phyloP scores from a whole-genome alignment of 306 rosid species.

The Betula pendula region DNA sequence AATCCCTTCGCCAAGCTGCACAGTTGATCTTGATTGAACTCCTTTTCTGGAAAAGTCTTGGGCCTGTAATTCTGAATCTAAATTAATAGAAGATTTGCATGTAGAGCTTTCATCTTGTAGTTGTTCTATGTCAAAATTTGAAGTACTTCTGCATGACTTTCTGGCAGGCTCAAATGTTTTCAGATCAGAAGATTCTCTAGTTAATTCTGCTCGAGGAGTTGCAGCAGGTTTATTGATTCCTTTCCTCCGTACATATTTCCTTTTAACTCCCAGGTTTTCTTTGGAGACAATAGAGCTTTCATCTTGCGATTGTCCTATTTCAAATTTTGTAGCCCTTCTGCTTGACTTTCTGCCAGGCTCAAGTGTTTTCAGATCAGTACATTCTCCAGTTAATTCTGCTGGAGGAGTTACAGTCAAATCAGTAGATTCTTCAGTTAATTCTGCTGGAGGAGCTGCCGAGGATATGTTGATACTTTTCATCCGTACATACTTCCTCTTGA shows the following conservation, averaged over 20 bases:
- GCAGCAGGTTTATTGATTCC: slow-evolving; percentile 27
- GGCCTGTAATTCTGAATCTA: slow-evolving; percentile 25
- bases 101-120: slow-evolving; percentile 37
- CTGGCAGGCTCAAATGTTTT: slow-evolving; percentile 13
- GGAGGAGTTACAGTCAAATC: slow-evolving; percentile 19
- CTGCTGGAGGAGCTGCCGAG: too few relatives aligned
- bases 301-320: slow-evolving; percentile 36
- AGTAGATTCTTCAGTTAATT: too few relatives aligned
- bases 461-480: too few relatives aligned
- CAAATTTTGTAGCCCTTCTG: slow-evolving; percentile 58
- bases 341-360: slow-evolving; percentile 36
- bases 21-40: slow-evolving; percentile 24
- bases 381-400: slow-evolving; percentile 25
- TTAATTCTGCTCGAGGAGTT: slow-evolving; percentile 33
- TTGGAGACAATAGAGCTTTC: slow-evolving; percentile 32
- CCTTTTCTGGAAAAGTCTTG: not conserved
- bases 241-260: slow-evolving; percentile 51
- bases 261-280: slow-evolving; percentile 31
- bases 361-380: slow-evolving; percentile 26
- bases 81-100: slow-evolving; percentile 19
- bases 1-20: slow-evolving; percentile 22
- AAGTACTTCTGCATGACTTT: slow-evolving; percentile 51
- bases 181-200: slow-evolving; percentile 28
- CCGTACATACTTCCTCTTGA: too few relatives aligned
- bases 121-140: slow-evolving; percentile 48